phyloP scores from a whole-genome alignment of 2,329 filamentous ascomycete species.

The Hymenotorrendiella dingleyae region DNA sequence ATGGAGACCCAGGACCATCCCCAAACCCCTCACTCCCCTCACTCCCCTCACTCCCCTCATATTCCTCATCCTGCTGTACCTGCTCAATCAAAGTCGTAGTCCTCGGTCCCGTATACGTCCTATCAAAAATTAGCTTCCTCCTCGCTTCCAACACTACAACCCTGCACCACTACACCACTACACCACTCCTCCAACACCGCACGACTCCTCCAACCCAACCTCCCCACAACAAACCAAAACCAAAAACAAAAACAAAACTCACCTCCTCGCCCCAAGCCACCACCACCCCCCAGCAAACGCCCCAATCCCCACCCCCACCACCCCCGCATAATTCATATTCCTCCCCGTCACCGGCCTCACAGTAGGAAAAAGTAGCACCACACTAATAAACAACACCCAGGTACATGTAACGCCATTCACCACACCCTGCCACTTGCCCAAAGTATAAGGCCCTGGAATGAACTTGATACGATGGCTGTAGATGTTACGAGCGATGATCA shows the following conservation, averaged over 20 bases:
- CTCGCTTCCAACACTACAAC: too few relatives aligned
- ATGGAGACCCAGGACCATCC: too few relatives aligned
- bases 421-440: constrained; percentile 48
- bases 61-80: neutral
- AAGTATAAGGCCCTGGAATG: constrained; percentile 45
- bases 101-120: neutral
- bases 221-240: neutral
- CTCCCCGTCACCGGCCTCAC: constrained; percentile 39
- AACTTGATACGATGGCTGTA: constrained; percentile 22
- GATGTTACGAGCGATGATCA: constrained; percentile 44
- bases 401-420: constrained; percentile 50
- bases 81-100: neutral
- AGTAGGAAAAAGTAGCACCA: constrained; percentile 51
- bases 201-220: neutral
- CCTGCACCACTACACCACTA: too few relatives aligned
- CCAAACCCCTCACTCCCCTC: too few relatives aligned
- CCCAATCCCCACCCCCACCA: constrained; percentile 40
- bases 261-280: constrained; percentile 30
- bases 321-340: constrained; percentile 48
- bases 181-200: neutral
- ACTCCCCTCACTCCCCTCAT: too few relatives aligned
- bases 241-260: neutral
- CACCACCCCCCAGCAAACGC: constrained; percentile 46
- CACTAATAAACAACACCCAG: constrained; percentile 58
- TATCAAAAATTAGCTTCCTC: too few relatives aligned